A percentile compares a stretch with the other conserved stretches of the same genome.
Evolutionary conservation across 2,329 filamentous ascomycete species (phyloP).

Genomic region (Parastagonospora nodorum): DNA sequence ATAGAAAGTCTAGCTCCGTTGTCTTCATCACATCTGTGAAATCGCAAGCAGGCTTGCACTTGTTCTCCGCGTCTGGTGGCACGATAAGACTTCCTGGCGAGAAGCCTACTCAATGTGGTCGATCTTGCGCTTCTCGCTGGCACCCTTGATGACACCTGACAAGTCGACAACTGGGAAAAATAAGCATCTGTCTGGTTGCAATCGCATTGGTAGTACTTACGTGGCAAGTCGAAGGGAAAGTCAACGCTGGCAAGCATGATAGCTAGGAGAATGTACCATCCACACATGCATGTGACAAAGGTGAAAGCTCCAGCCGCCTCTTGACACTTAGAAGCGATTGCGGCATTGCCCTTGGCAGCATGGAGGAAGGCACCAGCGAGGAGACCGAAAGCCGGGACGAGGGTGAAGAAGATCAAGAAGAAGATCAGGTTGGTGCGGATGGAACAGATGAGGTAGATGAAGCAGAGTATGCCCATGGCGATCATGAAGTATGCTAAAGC

Average conservation of each 20-base stretch:
- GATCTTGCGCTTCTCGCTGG: slow-evolving; percentile 41
- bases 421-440: slow-evolving; percentile 75
- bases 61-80: too few relatives aligned
- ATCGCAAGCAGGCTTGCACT: too few relatives aligned
- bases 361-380: slow-evolving; percentile 67
- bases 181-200: slow-evolving; percentile 4
- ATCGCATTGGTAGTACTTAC: slow-evolving; percentile 21
- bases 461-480: slow-evolving; percentile 68
- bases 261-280: slow-evolving; percentile 61
- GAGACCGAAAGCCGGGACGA: slow-evolving; percentile 64
- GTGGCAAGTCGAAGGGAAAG: slow-evolving; percentile 58
- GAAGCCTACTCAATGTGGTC: slow-evolving; percentile 27
- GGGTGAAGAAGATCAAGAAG: slow-evolving; percentile 68
- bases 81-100: not conserved
- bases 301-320: slow-evolving; percentile 54
- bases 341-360: slow-evolving; percentile 51
- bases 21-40: too few relatives aligned
- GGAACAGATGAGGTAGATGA: slow-evolving; percentile 71
- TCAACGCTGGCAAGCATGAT: slow-evolving; percentile 60
- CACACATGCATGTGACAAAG: slow-evolving; percentile 55
- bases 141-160: slow-evolving; percentile 52
- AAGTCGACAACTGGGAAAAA: slow-evolving; percentile 49
- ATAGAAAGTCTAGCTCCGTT: too few relatives aligned
- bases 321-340: slow-evolving; percentile 31
- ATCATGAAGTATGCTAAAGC: slow-evolving; percentile 62